These are phyloP conservation scores for Candida sojae DNA, from an alignment of 1,139 yeast species.

Conservation along the genomic window DNA sequence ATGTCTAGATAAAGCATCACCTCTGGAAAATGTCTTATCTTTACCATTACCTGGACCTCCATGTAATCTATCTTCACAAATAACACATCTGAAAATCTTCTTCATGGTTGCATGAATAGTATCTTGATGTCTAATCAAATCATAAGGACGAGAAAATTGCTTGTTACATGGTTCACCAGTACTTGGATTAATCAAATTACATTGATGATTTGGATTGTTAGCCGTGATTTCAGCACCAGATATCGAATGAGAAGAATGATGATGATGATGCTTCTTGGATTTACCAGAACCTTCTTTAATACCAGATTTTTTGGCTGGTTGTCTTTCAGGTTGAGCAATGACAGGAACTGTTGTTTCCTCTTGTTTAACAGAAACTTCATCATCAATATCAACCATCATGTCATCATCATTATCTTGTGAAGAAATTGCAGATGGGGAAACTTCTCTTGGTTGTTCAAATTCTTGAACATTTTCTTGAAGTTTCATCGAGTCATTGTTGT, in stretches of 20 bases:
- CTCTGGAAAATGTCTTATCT: constrained; percentile 52
- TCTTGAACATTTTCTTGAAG: neutral
- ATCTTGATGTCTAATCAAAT: constrained; percentile 51
- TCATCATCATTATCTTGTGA: constrained; percentile 6
- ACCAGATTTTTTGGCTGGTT: neutral
- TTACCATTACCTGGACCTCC: constrained; percentile 61
- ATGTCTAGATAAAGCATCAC: constrained; percentile 52
- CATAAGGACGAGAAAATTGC: constrained; percentile 51
- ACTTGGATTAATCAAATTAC: constrained; percentile 59
- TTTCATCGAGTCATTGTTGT: neutral
- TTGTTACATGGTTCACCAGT: constrained; percentile 46
- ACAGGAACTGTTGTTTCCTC: neutral
- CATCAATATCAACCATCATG: constrained; percentile 5
- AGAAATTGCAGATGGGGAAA: constrained; percentile 5
- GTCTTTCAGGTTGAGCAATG: neutral
- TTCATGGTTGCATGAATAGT: constrained; percentile 51
- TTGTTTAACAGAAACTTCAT: neutral
- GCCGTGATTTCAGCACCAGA: constrained; percentile 27
- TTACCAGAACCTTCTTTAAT: neutral
- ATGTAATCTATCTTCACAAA: constrained; percentile 49
- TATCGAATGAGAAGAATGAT: constrained; percentile 6
- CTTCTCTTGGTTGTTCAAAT: constrained; percentile 5
- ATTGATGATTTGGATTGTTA: constrained; percentile 39
- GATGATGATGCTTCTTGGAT: neutral
- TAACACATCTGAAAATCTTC: constrained; percentile 51